Evolutionary conservation across 805 yeast genomes (phyloP), one percentile per base, ranked within the genome.

Genomic region (Hanseniaspora hatyaiensis): DNA sequence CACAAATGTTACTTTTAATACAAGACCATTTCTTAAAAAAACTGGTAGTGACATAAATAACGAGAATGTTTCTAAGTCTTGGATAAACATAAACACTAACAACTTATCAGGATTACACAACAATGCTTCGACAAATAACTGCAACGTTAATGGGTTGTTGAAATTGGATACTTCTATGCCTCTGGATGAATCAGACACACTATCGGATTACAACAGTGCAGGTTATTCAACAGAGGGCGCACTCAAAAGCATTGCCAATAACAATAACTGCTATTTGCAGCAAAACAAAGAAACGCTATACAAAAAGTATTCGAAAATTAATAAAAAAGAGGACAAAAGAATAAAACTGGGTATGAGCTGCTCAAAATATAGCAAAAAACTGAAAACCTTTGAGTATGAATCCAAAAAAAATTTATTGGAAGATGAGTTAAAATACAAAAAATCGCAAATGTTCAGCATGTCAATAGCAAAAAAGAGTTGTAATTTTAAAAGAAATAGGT

Each of bases 401-500:
- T 20, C 33, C n/a, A 37, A 16, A 18, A 15, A 26, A 11, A 31
- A 37, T 3, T 28, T 9, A 4, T 11, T 37, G 20, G 8, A 8
- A 9, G 31, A 26, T 18, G 40, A 40, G 13, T 2, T 15, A 3
- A 16, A 16, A 20, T 22, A 24, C 15, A 31, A 31, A 9, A 29
- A 22, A 8, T 12, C 24, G 6, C 22, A 24, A 13, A 26, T 32
- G 19, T 45, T 37, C 23, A 45, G 42, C 28, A 22, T 37, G 23
- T 37, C 49, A 2, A 15, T 37, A 1, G 33, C 49, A 15, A 52
- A 12, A 26, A 50, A 31, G 26, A 37, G 42, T 15, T n/a, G 20
- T 18, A 64, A 63, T 44, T 58, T 57, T 47, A 53, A 53, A 8
- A 62, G 79, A 49, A 81, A 82, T 54, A 63, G 88, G 46, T 82